These are phyloP conservation scores for Simplicillium sp. DNA, from an alignment of 2,329 filamentous ascomycete species.

Conservation along the genomic window DNA sequence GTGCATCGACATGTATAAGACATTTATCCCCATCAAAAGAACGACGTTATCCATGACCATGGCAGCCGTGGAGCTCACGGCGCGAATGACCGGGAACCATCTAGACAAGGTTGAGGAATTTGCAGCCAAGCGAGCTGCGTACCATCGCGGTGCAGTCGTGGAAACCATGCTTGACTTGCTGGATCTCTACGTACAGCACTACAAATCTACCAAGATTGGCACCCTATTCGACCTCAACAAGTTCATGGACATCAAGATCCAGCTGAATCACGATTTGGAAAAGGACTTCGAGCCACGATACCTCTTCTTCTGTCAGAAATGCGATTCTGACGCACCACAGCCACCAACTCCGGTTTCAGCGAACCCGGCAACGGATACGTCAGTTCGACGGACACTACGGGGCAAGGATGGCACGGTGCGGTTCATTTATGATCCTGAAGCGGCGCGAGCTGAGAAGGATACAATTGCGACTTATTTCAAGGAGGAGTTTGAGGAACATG, in stretches of 20 bases:
- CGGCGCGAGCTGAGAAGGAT: constrained; percentile 62
- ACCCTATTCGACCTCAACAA: constrained; percentile 61
- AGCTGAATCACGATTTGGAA: constrained; percentile 73
- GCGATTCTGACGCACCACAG: constrained; percentile 28
- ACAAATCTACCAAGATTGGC: constrained; percentile 64
- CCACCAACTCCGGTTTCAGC: constrained; percentile 14
- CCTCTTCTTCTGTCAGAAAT: constrained; percentile 47
- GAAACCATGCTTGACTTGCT: constrained; percentile 87
- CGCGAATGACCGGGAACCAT: constrained; percentile 52
- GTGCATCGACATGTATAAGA: constrained; percentile 84
- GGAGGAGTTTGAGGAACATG: constrained; percentile 67
- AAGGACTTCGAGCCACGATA: constrained; percentile 52
- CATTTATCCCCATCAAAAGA: constrained; percentile 85
- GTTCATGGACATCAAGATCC: constrained; percentile 81
- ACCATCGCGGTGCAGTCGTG: constrained; percentile 37
- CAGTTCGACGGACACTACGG: constrained; percentile 24
- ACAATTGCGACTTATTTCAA: constrained; percentile 60
- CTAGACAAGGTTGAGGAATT: constrained; percentile 40
- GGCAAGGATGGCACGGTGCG: constrained; percentile 66
- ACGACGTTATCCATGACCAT: constrained; percentile 78
- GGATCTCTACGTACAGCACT: constrained; percentile 85
- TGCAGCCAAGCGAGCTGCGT: constrained; percentile 35
- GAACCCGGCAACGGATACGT: constrained; percentile 20
- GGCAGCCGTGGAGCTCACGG: constrained; percentile 71
- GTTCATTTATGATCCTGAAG: constrained; percentile 77